Conservation (phyloP, 2,329 filamentous ascomycete species). For the Fusarium haematococcum region DNA sequence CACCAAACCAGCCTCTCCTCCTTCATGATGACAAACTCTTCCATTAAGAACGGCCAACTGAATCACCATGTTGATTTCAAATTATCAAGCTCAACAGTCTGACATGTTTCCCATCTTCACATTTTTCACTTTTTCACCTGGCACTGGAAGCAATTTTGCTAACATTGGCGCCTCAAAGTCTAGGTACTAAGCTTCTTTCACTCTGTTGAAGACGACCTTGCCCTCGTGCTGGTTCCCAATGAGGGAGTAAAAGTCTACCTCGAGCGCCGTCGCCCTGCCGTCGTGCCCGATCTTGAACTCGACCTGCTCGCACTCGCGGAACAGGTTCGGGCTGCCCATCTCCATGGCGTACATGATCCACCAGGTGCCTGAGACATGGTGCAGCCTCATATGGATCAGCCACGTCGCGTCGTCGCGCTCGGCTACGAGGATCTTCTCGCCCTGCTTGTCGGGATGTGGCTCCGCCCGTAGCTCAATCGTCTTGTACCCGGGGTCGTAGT, state of each 20-base stretch:
- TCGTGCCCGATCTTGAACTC: constrained; percentile 29
- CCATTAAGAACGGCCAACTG: constrained; percentile 76
- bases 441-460: constrained; percentile 15
- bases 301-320: constrained; percentile 13
- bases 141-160: constrained; percentile 31
- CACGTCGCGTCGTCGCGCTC: constrained; percentile 42
- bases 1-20: constrained; percentile 7
- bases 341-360: constrained; percentile 40
- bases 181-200: constrained; percentile 6
- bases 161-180: constrained; percentile 38
- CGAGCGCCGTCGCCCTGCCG: constrained; percentile 25
- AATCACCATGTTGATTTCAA: constrained; percentile 68
- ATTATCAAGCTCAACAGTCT: constrained; percentile 76
- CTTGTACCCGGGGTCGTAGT: constrained; percentile 58
- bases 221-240: constrained; percentile 21
- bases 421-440: constrained; percentile 38
- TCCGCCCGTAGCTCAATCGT: constrained; percentile 34
- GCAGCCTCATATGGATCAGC: constrained; percentile 33
- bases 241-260: constrained; percentile 21
- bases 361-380: constrained; percentile 45
- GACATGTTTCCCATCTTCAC: constrained; percentile 48
- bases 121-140: not conserved
- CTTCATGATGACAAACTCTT: constrained; percentile 66
- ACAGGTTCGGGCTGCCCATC: not conserved
- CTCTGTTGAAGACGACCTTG: constrained; percentile 20